Percentiles rank a stretch among this genome's conserved stretches.
These are phyloP conservation scores for Sporothrix dimorphospora DNA, from an alignment of 2,329 filamentous ascomycete species.

Conservation along the genomic window DNA sequence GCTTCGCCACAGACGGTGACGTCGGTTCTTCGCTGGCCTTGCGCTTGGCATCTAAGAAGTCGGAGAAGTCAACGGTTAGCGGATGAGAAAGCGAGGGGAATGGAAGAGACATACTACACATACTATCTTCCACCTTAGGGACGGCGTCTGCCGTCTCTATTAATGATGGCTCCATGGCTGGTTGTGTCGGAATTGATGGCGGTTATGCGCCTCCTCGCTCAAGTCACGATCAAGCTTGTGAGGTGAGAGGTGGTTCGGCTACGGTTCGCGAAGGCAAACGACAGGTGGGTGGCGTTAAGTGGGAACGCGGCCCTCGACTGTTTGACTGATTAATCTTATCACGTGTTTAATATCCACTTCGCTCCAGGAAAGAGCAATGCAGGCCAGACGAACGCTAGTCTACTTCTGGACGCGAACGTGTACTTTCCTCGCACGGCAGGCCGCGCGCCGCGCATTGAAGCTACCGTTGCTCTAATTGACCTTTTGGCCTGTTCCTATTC, in stretches of 20 bases:
- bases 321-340: neutral
- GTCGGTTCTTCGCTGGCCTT: constrained; percentile 70
- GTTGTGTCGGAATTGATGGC: constrained; percentile 9
- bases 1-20: constrained; percentile 65
- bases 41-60: constrained; percentile 62
- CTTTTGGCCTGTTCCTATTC: neutral
- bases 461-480: constrained; percentile 28
- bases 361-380: neutral
- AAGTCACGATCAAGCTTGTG: neutral
- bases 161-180: constrained; percentile 21
- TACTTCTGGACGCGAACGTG: constrained; percentile 13
- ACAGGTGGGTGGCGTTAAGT: constrained; percentile 9
- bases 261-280: neutral
- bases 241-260: neutral
- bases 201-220: neutral
- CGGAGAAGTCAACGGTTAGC: neutral
- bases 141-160: constrained; percentile 28
- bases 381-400: neutral
- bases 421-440: constrained; percentile 11
- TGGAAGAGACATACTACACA: neutral
- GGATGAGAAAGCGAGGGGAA: neutral
- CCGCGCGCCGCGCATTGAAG: constrained; percentile 27
- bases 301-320: neutral
- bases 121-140: constrained; percentile 38
- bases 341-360: neutral